Conservation (phyloP, 2,329 filamentous ascomycete species). For the Phialophora expanda region DNA sequence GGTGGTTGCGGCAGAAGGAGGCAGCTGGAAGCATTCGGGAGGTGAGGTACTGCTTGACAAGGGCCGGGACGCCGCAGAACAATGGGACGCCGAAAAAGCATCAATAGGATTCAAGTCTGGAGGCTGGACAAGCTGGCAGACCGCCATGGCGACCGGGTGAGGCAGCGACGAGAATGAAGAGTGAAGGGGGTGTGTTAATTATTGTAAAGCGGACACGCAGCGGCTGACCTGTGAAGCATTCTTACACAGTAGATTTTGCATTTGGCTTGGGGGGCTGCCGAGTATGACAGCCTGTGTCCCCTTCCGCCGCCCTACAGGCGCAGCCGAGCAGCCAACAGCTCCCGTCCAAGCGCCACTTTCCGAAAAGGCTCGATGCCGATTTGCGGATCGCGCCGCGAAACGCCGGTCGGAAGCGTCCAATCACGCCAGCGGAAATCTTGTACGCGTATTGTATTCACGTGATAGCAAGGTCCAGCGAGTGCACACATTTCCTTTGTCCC, state of each 20-base stretch:
- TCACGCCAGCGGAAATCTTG: neutral
- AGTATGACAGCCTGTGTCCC: neutral
- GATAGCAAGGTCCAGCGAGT: neutral
- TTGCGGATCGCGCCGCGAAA: constrained; percentile 19
- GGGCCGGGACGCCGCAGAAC: constrained; percentile 15
- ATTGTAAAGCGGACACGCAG: neutral
- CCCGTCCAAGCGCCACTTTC: neutral
- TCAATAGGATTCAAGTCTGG: constrained; percentile 21
- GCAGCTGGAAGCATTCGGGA: constrained; percentile 30
- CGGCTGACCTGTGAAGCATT: constrained; percentile 12
- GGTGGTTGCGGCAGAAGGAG: constrained; percentile 18
- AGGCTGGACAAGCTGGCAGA: constrained; percentile 16
- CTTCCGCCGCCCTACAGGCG: neutral
- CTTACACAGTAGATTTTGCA: constrained; percentile 8
- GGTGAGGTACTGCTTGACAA: constrained; percentile 20
- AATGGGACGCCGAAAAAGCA: constrained; percentile 12
- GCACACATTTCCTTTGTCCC: neutral
- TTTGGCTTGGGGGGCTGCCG: neutral
- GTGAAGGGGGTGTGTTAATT: neutral
- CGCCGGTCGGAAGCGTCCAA: neutral
- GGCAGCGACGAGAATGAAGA: constrained; percentile 4
- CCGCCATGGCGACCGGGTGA: constrained; percentile 12
- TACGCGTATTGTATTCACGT: neutral
- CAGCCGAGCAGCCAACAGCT: neutral
- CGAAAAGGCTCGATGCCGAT: constrained; percentile 3